These are phyloP conservation scores for Fusarium chuoi DNA, from an alignment of 2,329 filamentous ascomycete genomes.

Conservation along the genomic window DNA sequence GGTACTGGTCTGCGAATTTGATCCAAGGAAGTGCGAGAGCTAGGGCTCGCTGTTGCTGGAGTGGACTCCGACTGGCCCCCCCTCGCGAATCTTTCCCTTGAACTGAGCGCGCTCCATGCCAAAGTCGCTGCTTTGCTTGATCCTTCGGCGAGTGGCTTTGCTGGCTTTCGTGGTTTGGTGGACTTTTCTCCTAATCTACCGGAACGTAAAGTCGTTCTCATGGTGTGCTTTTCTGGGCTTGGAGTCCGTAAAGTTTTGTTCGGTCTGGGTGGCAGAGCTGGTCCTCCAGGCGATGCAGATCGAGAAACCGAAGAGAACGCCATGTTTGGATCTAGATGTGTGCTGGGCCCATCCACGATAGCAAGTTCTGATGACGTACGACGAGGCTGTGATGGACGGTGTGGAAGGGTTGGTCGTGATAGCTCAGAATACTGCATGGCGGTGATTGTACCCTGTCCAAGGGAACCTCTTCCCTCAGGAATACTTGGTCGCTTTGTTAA, in stretches of 20 bases:
- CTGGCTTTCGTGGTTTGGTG: slow-evolving; percentile 53
- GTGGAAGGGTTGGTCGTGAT: slow-evolving; percentile 72
- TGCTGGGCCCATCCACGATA: slow-evolving; percentile 49
- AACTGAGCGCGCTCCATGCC: slow-evolving; percentile 65
- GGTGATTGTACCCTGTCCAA: slow-evolving; percentile 84
- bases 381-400: slow-evolving; percentile 66
- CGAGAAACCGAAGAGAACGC: slow-evolving; percentile 39
- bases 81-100: slow-evolving; percentile 50
- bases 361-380: slow-evolving; percentile 63
- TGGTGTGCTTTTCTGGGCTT: slow-evolving; percentile 69
- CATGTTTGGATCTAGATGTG: slow-evolving; percentile 26
- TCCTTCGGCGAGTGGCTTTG: slow-evolving; percentile 59
- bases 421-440: slow-evolving; percentile 82
- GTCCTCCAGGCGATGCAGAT: slow-evolving; percentile 47
- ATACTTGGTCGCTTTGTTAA: slow-evolving; percentile 35
- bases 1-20: slow-evolving; percentile 47
- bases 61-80: slow-evolving; percentile 40
- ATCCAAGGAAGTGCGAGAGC: slow-evolving; percentile 47
- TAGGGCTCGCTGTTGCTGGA: slow-evolving; percentile 28
- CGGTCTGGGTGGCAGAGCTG: slow-evolving; percentile 43
- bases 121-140: slow-evolving; percentile 72
- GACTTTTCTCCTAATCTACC: slow-evolving; percentile 57
- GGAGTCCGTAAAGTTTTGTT: slow-evolving; percentile 59
- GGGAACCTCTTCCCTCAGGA: slow-evolving; percentile 64
- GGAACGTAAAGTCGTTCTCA: slow-evolving; percentile 70